A percentile compares a stretch with the other conserved stretches of the same genome.
Evolutionary conservation across 768 basidiomycete species (phyloP).

Genomic region (Trichaptum fuscoviolaceum): DNA sequence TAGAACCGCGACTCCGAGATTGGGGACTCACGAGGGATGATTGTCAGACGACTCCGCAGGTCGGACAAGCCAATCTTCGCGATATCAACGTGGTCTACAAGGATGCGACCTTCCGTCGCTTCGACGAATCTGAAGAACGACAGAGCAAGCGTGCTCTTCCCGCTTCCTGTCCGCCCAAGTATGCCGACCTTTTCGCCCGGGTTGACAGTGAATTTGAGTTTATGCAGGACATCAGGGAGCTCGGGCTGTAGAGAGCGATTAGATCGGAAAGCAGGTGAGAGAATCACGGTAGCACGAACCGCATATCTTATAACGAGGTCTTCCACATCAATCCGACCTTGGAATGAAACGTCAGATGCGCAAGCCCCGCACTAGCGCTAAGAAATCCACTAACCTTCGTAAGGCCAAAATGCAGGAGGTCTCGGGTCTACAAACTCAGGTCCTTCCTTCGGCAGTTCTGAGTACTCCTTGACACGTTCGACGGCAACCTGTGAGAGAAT

Average conservation of each 20-base stretch:
- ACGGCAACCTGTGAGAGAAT: slow-evolving; percentile 54
- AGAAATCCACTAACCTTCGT: slow-evolving; percentile 49
- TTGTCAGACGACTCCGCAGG: slow-evolving; percentile 69
- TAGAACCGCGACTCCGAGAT: background rate
- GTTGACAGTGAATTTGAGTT: slow-evolving; percentile 64
- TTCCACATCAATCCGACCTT: slow-evolving; percentile 50
- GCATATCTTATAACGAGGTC: slow-evolving; percentile 62
- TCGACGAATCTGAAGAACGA: slow-evolving; percentile 93
- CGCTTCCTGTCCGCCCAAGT: slow-evolving; percentile 43
- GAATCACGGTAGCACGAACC: slow-evolving; percentile 1
- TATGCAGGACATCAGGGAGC: slow-evolving; percentile 79
- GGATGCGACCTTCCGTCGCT: slow-evolving; percentile 66
- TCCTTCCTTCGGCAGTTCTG: slow-evolving; percentile 70
- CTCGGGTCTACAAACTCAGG: slow-evolving; percentile 84
- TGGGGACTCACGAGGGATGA: slow-evolving; percentile 57
- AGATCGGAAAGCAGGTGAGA: slow-evolving; percentile 7
- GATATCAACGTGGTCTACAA: slow-evolving; percentile 77
- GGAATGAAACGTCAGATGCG: background rate
- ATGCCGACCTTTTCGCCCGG: slow-evolving; percentile 70
- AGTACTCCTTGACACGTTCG: slow-evolving; percentile 89
- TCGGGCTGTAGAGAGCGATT: slow-evolving; percentile 52
- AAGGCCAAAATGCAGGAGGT: slow-evolving; percentile 79
- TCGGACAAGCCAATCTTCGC: slow-evolving; percentile 76
- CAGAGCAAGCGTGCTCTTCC: slow-evolving; percentile 78
- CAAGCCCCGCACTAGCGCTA: no score